phyloP scores from a whole-genome alignment of 208 protist species.

The Leishmania guyanensis region DNA sequence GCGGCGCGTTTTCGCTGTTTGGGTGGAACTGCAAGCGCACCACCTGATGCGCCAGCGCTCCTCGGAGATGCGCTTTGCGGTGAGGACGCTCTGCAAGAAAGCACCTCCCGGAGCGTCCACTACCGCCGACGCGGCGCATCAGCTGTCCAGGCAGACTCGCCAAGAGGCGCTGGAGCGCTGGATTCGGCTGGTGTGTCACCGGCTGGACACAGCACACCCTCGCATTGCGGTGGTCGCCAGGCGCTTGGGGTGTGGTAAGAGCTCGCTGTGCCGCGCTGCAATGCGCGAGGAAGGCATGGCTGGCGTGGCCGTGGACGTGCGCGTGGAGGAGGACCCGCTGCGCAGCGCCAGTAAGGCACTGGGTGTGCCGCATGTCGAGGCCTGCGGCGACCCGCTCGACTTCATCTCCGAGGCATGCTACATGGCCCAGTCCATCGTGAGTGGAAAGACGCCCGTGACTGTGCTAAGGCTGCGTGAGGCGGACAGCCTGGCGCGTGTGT shows the following conservation, averaged over 20 bases:
- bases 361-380: constrained; percentile 79
- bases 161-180: constrained; percentile 43
- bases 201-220: background rate
- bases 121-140: constrained; percentile 39
- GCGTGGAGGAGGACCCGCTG: constrained; percentile 74
- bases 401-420: constrained; percentile 80
- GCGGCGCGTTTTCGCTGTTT: constrained; percentile 85
- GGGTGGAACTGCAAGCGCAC: constrained; percentile 92
- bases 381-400: constrained; percentile 83
- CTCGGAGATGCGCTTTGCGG: constrained; percentile 43
- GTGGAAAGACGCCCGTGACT: constrained; percentile 58
- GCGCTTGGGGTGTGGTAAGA: constrained; percentile 70
- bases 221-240: too few species aligned
- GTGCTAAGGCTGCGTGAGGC: constrained; percentile 70
- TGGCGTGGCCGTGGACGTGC: constrained; percentile 79
- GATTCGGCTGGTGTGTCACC: constrained; percentile 49
- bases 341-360: constrained; percentile 69
- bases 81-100: constrained; percentile 38
- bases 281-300: constrained; percentile 61
- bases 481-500: constrained; percentile 56
- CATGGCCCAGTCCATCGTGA: constrained; percentile 50
- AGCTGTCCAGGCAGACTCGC: constrained; percentile 63
- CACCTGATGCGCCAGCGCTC: constrained; percentile 82
- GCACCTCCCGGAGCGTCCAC: too few species aligned
- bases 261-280: constrained; percentile 53